phyloP scores from a whole-genome alignment of 2,329 filamentous ascomycete species.

The Claviceps spartinae region DNA sequence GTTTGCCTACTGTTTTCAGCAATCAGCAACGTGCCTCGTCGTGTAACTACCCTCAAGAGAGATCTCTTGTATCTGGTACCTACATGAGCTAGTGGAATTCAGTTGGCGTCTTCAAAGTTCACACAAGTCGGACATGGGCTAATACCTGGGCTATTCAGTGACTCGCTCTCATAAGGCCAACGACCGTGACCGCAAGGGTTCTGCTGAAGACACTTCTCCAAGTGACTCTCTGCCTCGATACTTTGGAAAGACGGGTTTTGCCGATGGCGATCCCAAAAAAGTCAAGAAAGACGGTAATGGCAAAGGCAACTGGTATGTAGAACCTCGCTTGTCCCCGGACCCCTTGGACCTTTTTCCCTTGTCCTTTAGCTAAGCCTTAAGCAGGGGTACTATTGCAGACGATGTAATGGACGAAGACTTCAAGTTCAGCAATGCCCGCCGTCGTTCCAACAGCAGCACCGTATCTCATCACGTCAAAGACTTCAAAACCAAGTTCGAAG shows the following conservation, averaged over 20 bases:
- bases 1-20: not conserved
- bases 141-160: constrained; percentile 43
- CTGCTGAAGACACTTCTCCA: constrained; percentile 59
- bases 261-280: constrained; percentile 76
- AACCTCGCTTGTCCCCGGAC: not conserved
- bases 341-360: not conserved
- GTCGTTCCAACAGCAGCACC: constrained; percentile 82
- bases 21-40: too few relatives aligned
- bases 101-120: not conserved
- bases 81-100: not conserved
- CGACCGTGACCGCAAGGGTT: constrained; percentile 75
- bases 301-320: constrained; percentile 79
- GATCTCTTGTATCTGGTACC: not conserved
- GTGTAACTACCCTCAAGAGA: not conserved
- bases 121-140: not conserved
- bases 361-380: not conserved
- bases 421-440: constrained; percentile 72
- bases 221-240: constrained; percentile 75
- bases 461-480: constrained; percentile 56
- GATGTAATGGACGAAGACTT: constrained; percentile 77
- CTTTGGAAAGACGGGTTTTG: constrained; percentile 78
- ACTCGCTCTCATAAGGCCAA: constrained; percentile 95
- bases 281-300: constrained; percentile 93
- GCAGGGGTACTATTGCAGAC: constrained; percentile 70
- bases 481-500: constrained; percentile 96